These are phyloP conservation scores for Gracilaria domingensis DNA, from an alignment of 23 red algal species.

Conservation along the genomic window DNA sequence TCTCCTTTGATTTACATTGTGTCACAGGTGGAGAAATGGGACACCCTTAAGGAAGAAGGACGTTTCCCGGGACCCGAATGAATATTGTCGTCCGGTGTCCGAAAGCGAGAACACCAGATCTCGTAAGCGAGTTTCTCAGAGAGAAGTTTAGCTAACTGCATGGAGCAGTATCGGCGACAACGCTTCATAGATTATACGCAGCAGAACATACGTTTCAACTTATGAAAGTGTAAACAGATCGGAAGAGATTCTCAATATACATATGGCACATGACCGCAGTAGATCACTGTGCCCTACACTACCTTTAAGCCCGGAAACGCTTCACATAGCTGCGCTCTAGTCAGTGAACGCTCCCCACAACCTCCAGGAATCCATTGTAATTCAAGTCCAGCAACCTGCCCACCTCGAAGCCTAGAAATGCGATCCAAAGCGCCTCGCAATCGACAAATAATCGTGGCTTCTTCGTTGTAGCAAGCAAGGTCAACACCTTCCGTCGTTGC, in stretches of 20 bases:
- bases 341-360: slow-evolving; percentile 10
- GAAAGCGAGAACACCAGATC: neutral
- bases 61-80: slow-evolving; percentile 92
- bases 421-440: slow-evolving; percentile 50
- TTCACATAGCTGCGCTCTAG: slow-evolving; percentile 47
- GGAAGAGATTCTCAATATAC: slow-evolving; percentile 35
- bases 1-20: neutral
- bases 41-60: slow-evolving; percentile 85
- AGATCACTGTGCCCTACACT: slow-evolving; percentile 2
- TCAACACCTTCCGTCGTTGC: slow-evolving; percentile 61
- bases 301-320: slow-evolving; percentile 48
- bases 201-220: neutral
- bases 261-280: neutral
- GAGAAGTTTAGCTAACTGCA: neutral
- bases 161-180: neutral
- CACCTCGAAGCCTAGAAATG: slow-evolving; percentile 38
- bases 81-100: neutral
- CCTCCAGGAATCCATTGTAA: slow-evolving; percentile 51
- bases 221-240: slow-evolving; percentile 32
- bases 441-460: slow-evolving; percentile 31
- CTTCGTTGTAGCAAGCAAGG: slow-evolving; percentile 57
- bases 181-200: neutral
- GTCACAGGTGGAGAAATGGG: slow-evolving; percentile 93
- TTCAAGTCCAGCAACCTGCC: slow-evolving; percentile 57
- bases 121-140: slow-evolving; percentile 1